A percentile compares a stretch with the other conserved stretches of the same genome.
phyloP scores from a whole-genome alignment of 2,329 filamentous ascomycete genomes.

The Sclerotinia spermophila region DNA sequence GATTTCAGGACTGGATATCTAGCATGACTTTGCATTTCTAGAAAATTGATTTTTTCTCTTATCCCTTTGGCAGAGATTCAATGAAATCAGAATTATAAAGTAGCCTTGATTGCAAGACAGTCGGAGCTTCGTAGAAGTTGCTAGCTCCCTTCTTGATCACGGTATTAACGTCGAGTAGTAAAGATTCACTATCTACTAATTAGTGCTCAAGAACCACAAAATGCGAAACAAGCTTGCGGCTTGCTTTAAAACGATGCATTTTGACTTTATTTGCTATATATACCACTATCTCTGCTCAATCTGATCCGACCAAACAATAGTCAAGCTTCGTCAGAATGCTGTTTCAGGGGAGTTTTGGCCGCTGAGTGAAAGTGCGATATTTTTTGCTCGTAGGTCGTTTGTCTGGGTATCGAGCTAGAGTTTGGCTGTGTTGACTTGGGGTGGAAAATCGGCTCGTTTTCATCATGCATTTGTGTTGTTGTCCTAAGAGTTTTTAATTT shows the following conservation, averaged over 20 bases:
- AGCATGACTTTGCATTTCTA: neutral
- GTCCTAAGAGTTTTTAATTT: too few species aligned
- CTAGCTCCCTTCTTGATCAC: too few species aligned
- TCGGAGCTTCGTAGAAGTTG: too few species aligned
- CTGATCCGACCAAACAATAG: neutral
- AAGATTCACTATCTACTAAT: too few species aligned
- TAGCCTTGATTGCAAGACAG: too few species aligned
- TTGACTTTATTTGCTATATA: neutral
- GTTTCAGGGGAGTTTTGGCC: fast-evolving
- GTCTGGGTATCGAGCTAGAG: neutral
- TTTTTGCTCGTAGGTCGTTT: neutral
- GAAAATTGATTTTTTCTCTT: neutral
- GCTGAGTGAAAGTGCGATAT: neutral
- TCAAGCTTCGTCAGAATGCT: fast-evolving
- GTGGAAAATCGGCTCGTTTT: fast-evolving
- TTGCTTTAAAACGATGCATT: too few species aligned
- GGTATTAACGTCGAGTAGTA: too few species aligned
- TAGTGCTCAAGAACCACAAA: too few species aligned
- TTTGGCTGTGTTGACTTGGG: neutral
- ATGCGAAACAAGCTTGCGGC: too few species aligned
- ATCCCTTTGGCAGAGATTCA: too few species aligned
- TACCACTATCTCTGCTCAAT: fast-evolving
- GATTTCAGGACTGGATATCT: fast-evolving
- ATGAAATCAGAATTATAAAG: too few species aligned
- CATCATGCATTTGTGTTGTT: fast-evolving